Evolutionary conservation across 2,329 filamentous ascomycete species (phyloP), one percentile per base, ranked within the genome.

Genomic region (Cladosporium sphaerospermum): DNA sequence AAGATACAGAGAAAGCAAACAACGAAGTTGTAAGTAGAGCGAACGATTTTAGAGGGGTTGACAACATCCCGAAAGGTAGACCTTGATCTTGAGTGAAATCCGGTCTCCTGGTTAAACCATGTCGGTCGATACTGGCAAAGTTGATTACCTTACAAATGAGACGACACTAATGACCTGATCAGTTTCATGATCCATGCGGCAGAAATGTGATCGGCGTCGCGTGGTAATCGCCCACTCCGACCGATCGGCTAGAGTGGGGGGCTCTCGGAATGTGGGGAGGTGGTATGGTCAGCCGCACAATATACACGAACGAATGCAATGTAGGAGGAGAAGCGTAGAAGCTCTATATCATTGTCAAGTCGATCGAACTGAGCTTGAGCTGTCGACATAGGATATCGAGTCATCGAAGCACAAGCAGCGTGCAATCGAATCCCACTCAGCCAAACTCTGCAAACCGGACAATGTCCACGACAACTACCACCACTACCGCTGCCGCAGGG

Each of bases 1-100:
- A 43, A 9, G 52, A 52, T 28, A 46, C 18, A 9, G 52, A 41
- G 39, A 56, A 51, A 23, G 49, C 45, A 23, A 59, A 37, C 13
- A 45, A 44, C 13, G 54, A 42, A 45, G 31, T 19, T 45, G 42
- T 14, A 23, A 53, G 42, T 14, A 18, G 41, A 18, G 46, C 9
- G 14, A 37, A 10, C 11, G 50, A 53, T 18, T 34, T 34, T 16
- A 53, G 19, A 23, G 50, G 34, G 42, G 41, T 18, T 19, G 50
- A 18, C 19, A 46, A 39, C 50, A 53, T 53, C 10, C n/a, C 9
- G 34, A 36, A 36, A 36, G 34, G 34, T 36, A 36, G 9, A 28
- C 34, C 4, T 36, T 36, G 9, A 11, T 36, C n/a, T 36, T n/a
- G 34, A 11, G 34, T 36, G 34, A 11, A 36, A 2, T 36, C 34